These are phyloP conservation scores for Maudiozyma pseudohumilis DNA, from an alignment of 805 yeast genomes.

Conservation along the genomic window DNA sequence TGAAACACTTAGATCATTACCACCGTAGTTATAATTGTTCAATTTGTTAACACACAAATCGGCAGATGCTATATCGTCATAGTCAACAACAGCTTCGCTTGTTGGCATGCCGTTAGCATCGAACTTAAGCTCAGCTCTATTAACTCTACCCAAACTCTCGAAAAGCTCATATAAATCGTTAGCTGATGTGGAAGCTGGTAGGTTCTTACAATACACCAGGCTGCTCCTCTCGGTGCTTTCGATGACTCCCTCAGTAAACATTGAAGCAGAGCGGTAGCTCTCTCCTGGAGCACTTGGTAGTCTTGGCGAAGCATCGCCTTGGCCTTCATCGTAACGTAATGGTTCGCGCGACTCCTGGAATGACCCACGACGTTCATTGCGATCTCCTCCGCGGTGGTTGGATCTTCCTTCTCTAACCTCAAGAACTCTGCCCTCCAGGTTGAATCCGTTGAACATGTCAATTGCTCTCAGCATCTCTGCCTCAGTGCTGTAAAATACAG, in stretches of 20 bases:
- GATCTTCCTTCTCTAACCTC: constrained; percentile 17
- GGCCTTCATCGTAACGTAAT: not conserved
- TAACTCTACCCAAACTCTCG: constrained; percentile 71
- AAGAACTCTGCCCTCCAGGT: constrained; percentile 19
- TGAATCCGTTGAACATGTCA: constrained; percentile 61
- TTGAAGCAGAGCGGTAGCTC: not conserved
- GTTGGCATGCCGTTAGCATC: constrained; percentile 55
- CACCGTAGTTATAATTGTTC: constrained; percentile 76
- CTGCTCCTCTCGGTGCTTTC: constrained; percentile 55
- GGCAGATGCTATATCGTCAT: constrained; percentile 56
- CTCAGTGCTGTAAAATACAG: constrained; percentile 57
- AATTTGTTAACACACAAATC: constrained; percentile 65
- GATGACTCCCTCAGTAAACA: constrained; percentile 55
- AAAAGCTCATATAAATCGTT: constrained; percentile 79
- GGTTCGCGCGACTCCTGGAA: not conserved
- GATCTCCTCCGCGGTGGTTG: constrained; percentile 3
- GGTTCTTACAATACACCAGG: constrained; percentile 58
- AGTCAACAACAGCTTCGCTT: constrained; percentile 78
- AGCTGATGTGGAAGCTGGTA: constrained; percentile 81
- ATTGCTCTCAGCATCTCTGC: constrained; percentile 69
- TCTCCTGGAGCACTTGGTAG: not conserved
- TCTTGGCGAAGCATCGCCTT: too few relatives aligned
- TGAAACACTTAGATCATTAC: constrained; percentile 56
- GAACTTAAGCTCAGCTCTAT: constrained; percentile 65
- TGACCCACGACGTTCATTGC: constrained; percentile 2